Evolutionary conservation across 495 filamentous ascomycete genomes (phyloP).

Genomic region (Xylaria curta): DNA sequence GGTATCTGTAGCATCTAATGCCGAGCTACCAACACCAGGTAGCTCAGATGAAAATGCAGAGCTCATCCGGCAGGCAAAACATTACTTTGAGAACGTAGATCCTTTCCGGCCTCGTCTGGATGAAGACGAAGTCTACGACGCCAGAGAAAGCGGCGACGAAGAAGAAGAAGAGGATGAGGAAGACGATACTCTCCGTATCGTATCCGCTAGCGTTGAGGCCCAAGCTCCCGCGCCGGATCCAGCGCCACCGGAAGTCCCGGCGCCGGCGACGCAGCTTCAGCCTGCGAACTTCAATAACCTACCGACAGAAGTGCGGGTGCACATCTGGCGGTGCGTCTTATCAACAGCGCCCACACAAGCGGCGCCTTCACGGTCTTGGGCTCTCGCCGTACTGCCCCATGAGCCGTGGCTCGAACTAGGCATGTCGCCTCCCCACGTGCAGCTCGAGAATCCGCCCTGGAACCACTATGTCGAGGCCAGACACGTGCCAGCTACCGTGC

Average conservation of each 20-base stretch:
- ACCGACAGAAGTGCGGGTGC: constrained; percentile 4
- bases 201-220: too few species aligned
- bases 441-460: constrained; percentile 27
- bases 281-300: constrained; percentile 4
- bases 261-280: not conserved
- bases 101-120: not conserved
- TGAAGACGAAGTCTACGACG: not conserved
- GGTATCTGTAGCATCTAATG: constrained; percentile 1
- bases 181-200: not conserved
- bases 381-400: constrained; percentile 16
- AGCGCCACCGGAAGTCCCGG: not conserved
- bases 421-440: constrained; percentile 21
- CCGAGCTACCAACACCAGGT: not conserved
- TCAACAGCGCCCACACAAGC: constrained; percentile 10
- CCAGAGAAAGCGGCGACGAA: not conserved
- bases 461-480: constrained; percentile 19
- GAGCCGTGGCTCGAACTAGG: constrained; percentile 25
- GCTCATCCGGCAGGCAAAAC: constrained; percentile 25
- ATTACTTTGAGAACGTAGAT: not conserved
- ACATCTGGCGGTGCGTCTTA: constrained; percentile 26
- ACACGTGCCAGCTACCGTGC: constrained; percentile 22
- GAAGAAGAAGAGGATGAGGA: not conserved
- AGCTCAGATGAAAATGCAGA: constrained; percentile 17
- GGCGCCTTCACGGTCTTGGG: constrained; percentile 24
- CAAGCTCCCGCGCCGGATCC: not conserved